These are phyloP conservation scores for Penicillium paradoxum DNA, from an alignment of 495 filamentous ascomycete species.

Conservation along the genomic window DNA sequence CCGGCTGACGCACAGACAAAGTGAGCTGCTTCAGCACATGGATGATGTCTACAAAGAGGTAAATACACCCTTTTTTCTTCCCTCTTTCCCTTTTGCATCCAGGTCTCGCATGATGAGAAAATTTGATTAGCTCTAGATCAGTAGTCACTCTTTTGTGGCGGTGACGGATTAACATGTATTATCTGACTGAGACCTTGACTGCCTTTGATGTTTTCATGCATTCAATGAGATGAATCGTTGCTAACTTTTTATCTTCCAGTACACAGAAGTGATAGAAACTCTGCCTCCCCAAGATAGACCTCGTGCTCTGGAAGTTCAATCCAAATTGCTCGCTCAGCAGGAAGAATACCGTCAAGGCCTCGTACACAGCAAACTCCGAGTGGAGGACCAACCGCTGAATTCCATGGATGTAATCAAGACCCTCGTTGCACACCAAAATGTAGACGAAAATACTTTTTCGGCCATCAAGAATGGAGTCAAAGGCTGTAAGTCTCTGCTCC, in stretches of 20 bases:
- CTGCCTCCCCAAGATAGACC: constrained; percentile 25
- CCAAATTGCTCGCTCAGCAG: constrained; percentile 28
- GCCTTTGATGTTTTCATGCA: constrained; percentile 6
- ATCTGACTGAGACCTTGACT: constrained; percentile 40
- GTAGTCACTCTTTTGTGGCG: constrained; percentile 42
- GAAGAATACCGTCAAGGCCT: constrained; percentile 29
- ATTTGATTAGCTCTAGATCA: constrained; percentile 52
- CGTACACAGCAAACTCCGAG: constrained; percentile 22
- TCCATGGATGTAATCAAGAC: constrained; percentile 43
- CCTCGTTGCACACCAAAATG: constrained; percentile 39
- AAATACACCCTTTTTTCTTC: constrained; percentile 20
- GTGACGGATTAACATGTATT: constrained; percentile 52
- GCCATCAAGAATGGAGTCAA: constrained; percentile 39
- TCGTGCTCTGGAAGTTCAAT: constrained; percentile 32
- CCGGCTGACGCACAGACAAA: constrained; percentile 41
- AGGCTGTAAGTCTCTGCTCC: constrained; percentile 36
- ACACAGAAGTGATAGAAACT: constrained; percentile 20
- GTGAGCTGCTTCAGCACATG: constrained; percentile 38
- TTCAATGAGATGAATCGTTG: constrained; percentile 10
- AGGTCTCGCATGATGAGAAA: constrained; percentile 49
- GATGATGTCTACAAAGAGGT: constrained; percentile 46
- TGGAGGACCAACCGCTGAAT: constrained; percentile 33
- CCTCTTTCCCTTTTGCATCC: constrained; percentile 7
- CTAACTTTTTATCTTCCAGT: constrained; percentile 20
- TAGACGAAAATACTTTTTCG: constrained; percentile 37